Conservation (phyloP, 1,284 basidiomycete genomes). For the Agaricales sp. region DNA sequence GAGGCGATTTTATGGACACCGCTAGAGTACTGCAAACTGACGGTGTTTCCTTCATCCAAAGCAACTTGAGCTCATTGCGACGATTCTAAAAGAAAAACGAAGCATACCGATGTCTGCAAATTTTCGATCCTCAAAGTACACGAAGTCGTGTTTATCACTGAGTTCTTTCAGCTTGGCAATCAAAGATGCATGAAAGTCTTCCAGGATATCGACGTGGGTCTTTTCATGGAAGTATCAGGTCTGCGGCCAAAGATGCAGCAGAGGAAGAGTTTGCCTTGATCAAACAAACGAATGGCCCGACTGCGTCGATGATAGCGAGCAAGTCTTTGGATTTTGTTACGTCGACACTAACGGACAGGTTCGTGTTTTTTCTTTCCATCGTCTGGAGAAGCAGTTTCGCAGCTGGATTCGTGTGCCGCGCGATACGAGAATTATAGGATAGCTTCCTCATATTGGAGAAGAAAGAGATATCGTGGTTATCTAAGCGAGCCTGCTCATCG, state of each 20-base stretch:
- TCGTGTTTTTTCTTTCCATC: constrained; percentile 84
- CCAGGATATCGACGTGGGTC: constrained; percentile 96
- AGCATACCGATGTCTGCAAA: constrained; percentile 93
- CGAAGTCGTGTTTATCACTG: constrained; percentile 79
- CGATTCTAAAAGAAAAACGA: background rate
- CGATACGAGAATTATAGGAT: constrained; percentile 60
- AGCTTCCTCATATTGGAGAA: background rate
- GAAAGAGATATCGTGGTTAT: background rate
- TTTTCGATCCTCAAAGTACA: constrained; percentile 98
- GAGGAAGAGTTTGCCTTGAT: constrained; percentile 64
- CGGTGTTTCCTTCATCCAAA: constrained; percentile 81
- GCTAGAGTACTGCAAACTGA: constrained; percentile 87
- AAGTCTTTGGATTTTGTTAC: constrained; percentile 79
- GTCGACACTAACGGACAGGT: constrained; percentile 94
- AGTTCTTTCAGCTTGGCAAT: constrained; percentile 66
- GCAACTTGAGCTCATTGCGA: constrained; percentile 4
- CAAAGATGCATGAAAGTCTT: constrained; percentile 79
- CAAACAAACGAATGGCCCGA: constrained; percentile 85
- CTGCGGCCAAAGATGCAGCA: constrained; percentile 5
- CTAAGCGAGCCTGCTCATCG: background rate
- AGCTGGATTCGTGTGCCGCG: constrained; percentile 59
- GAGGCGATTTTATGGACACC: constrained; percentile 91
- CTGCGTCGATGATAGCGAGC: constrained; percentile 78
- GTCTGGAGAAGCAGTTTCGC: constrained; percentile 72
- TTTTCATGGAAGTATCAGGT: constrained; percentile 24